These are phyloP conservation scores for Leonotis leonurus DNA, from an alignment of 257 asterid genomes.

Conservation along the genomic window DNA sequence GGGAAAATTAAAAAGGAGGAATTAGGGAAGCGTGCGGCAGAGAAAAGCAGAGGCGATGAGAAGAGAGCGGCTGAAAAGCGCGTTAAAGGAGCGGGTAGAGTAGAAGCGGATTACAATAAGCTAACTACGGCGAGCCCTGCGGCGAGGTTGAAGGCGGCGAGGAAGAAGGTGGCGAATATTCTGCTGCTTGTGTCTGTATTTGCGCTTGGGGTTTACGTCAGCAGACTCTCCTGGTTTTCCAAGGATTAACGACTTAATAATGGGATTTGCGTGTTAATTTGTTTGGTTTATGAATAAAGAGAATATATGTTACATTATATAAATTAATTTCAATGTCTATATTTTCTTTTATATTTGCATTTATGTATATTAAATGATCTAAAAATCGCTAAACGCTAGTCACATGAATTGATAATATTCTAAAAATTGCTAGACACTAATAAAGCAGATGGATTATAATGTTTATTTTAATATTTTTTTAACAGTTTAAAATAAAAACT, in stretches of 20 bases:
- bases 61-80: not conserved
- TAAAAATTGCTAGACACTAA: no score
- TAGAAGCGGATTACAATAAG: conserved; percentile 3
- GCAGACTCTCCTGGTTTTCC: conserved; percentile 26
- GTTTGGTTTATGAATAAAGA: not conserved
- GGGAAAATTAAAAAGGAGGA: not conserved
- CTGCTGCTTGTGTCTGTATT: conserved; percentile 32
- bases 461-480: no score
- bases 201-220: conserved; percentile 36
- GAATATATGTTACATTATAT: no score
- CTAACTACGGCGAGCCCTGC: conserved; percentile 21
- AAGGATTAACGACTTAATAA: not conserved
- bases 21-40: not conserved
- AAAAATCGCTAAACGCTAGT: no score
- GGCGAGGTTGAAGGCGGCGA: conserved; percentile 36
- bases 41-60: not conserved
- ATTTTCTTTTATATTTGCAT: no score
- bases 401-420: no score
- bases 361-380: no score
- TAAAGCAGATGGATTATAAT: no score
- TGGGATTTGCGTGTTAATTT: not conserved
- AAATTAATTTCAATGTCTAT: no score
- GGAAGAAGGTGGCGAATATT: conserved; percentile 26
- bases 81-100: not conserved
- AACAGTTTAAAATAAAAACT: no score